Evolutionary conservation across 305 asterid genomes (phyloP).

Genomic region (Fraxinus dipetala): DNA sequence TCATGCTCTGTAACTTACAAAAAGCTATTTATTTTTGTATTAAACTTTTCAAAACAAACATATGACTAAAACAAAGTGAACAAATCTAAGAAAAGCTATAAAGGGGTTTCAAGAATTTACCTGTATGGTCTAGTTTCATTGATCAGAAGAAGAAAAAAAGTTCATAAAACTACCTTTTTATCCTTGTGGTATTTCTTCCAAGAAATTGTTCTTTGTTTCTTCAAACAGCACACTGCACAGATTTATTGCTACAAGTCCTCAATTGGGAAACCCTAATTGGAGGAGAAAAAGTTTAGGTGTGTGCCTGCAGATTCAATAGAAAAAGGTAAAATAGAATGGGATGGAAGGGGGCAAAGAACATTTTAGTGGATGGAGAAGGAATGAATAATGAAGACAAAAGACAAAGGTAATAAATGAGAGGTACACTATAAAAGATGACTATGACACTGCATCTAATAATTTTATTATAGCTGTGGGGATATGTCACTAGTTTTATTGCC

Average conservation of each 20-base stretch:
- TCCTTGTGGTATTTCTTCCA: constrained; percentile 36
- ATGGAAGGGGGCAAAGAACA: constrained; percentile 48
- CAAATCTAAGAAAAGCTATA: constrained; percentile 6
- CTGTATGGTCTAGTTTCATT: constrained; percentile 29
- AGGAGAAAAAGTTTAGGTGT: constrained; percentile 27
- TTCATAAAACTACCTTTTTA: constrained; percentile 36
- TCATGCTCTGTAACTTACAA: constrained; percentile 28
- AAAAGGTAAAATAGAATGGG: constrained; percentile 19
- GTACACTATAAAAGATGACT: constrained; percentile 65
- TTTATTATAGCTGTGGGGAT: constrained; percentile 36
- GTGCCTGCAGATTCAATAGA: constrained; percentile 31
- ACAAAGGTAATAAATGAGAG: constrained; percentile 68
- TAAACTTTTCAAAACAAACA: constrained; percentile 14
- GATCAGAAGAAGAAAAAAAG: constrained; percentile 45
- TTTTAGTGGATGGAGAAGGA: constrained; percentile 57
- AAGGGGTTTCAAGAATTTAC: constrained; percentile 32
- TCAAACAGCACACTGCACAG: constrained; percentile 19
- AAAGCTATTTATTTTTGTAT: background rate
- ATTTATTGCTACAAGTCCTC: background rate
- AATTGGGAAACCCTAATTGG: constrained; percentile 58
- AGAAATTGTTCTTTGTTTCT: constrained; percentile 26
- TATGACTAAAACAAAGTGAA: constrained; percentile 9
- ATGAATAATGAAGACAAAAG: constrained; percentile 58
- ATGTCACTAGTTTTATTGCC: constrained; percentile 26
- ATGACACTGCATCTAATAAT: constrained; percentile 58